These are phyloP conservation scores for Saksenaea vasiformis DNA, from an alignment of 371 early-diverging fungal genomes.

Conservation along the genomic window DNA sequence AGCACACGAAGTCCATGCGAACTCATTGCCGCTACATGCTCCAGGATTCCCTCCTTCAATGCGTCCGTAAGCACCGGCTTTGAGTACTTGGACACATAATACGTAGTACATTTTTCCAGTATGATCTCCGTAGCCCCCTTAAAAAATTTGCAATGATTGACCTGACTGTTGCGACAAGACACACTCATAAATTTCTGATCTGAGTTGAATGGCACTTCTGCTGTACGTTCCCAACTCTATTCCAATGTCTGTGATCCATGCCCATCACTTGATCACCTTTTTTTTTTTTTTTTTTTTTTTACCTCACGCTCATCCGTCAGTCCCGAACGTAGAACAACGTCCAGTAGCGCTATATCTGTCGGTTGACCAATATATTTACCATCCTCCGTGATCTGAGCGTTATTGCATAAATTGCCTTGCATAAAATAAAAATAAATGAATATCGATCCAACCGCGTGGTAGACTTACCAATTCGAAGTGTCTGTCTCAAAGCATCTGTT, in stretches of 20 bases:
- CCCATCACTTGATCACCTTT: conserved; percentile 1
- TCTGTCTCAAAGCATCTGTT: conserved; percentile 51
- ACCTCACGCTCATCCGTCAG: conserved; percentile 67
- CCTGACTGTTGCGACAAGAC: conserved; percentile 37
- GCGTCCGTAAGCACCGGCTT: conserved; percentile 42
- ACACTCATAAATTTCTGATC: conserved; percentile 93
- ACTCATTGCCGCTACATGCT: conserved; percentile 73
- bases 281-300: too few relatives aligned
- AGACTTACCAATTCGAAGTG: conserved; percentile 57
- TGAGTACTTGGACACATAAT: conserved; percentile 49
- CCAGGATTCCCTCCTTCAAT: conserved; percentile 51
- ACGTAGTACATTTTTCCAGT: conserved; percentile 66
- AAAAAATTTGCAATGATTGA: conserved; percentile 45
- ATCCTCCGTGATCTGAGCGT: conserved; percentile 68
- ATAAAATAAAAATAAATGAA: background rate
- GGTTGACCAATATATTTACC: conserved; percentile 79
- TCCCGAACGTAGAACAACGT: conserved; percentile 52
- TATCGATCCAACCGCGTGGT: background rate
- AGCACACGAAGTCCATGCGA: conserved; percentile 87
- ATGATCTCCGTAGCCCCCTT: conserved; percentile 82
- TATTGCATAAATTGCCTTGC: conserved; percentile 72
- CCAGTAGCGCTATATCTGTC: conserved; percentile 85
- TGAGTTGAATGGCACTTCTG: conserved; percentile 87
- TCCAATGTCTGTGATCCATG: background rate
- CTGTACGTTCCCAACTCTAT: conserved; percentile 60